Evolutionary conservation across 768 basidiomycete species (phyloP), one percentile per base, ranked within the genome.

Genomic region (Steccherinum ochraceum): DNA sequence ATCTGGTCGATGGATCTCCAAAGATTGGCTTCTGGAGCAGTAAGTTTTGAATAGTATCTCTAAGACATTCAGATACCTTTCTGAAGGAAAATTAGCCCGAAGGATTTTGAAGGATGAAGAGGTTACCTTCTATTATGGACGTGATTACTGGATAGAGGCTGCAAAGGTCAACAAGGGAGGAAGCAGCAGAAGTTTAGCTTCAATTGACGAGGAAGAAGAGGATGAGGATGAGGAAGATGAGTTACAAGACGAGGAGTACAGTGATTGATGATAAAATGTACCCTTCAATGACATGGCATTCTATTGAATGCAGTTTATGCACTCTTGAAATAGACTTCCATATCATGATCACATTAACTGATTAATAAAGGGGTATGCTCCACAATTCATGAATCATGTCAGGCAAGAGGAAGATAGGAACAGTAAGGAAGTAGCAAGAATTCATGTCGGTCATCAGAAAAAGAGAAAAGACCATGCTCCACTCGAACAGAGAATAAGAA

Each of bases 11-110:
- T 44, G 68, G 67, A 3, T 67, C 73, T 12, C 59, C 62, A 26
- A 67, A 71, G 20, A 66, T 74, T 45, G 63, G 57, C 5, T 69
- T 73, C 46, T 69, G 57, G 43, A 62, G 68, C 2, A 58, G 73
- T 73, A 40, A 61, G 73, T 56, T 3, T 30, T 21, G 4, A n/a
- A n/a, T n/a, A n/a, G n/a, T n/a, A n/a, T n/a, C n/a, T n/a, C n/a
- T n/a, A n/a, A n/a, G n/a, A n/a, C n/a, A n/a, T n/a, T n/a, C 30
- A 35, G 30, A 7, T 35, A 35, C 30, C 30, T 35, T 35, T 35
- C 16, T 40, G n/a, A 44, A 24, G 5, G 23, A 7, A n/a, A 18
- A 18, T 45, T 10, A 25, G 45, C 65, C 69, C 40, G 0, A 67
- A 46, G 40, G 47, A 30, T 1, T 52, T 73, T 52, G 56, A 62